These are phyloP conservation scores for Coemansia sp. DNA, from an alignment of 192 early-diverging fungal genomes.

Conservation along the genomic window DNA sequence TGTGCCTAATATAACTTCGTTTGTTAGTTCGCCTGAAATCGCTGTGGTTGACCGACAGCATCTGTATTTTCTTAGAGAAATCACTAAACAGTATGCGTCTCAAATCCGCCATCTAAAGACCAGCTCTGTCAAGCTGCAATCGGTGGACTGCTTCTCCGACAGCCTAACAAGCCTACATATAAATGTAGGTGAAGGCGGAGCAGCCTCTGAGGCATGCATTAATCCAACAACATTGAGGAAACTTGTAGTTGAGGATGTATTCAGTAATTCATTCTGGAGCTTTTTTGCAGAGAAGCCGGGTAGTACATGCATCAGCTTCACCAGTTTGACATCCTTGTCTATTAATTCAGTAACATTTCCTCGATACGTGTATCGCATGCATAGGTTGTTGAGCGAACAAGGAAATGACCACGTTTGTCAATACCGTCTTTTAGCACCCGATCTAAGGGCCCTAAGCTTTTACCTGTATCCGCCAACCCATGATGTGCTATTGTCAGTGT, in stretches of 20 bases:
- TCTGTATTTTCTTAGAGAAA: background rate
- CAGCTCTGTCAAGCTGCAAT: background rate
- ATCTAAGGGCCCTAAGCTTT: background rate
- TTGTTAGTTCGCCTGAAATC: background rate
- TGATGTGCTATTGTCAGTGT: background rate
- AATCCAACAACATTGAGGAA: background rate
- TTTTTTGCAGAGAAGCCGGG: background rate
- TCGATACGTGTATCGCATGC: background rate
- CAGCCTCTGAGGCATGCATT: background rate
- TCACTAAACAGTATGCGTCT: background rate
- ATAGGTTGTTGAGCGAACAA: no score
- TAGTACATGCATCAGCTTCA: background rate
- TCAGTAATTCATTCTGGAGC: background rate
- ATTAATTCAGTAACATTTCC: background rate
- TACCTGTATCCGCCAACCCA: background rate
- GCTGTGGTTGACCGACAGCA: background rate
- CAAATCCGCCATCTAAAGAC: background rate
- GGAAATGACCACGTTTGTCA: background rate
- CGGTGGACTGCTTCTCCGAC: background rate
- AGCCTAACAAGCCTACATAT: background rate
- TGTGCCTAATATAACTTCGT: background rate
- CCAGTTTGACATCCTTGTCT: background rate
- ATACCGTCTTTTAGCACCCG: background rate
- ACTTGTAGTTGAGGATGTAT: background rate
- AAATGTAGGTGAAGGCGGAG: background rate